These are phyloP conservation scores for Cynanchum wilfordii DNA, from an alignment of 257 asterid species.

Conservation along the genomic window DNA sequence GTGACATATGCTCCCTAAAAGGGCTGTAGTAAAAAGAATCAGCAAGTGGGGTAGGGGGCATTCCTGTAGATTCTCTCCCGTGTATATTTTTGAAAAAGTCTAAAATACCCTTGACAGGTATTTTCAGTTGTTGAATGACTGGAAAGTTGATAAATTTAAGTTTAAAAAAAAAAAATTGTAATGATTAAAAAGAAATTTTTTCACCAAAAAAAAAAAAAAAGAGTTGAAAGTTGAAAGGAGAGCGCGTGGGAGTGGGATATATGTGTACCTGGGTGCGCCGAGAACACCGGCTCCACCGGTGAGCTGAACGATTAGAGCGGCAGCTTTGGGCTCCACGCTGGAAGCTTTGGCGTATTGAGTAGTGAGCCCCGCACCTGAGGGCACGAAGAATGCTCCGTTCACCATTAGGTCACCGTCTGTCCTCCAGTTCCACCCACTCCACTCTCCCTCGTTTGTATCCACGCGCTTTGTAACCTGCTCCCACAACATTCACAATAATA, in stretches of 20 bases:
- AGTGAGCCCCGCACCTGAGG: conserved; percentile 64
- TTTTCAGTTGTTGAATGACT: conserved; percentile 9
- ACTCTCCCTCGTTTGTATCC: conserved; percentile 50
- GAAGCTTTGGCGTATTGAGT: conserved; percentile 40
- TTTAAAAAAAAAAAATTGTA: not conserved
- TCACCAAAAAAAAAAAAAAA: too few species aligned
- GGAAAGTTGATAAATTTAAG: not conserved
- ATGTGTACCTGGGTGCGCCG: conserved; percentile 27
- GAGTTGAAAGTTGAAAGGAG: not conserved
- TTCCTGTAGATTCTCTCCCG: not conserved
- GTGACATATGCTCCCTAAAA: not conserved
- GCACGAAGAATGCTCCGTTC: conserved; percentile 86
- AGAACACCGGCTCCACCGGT: conserved; percentile 30
- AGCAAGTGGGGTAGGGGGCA: not conserved
- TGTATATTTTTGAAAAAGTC: not conserved
- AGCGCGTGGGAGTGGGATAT: not conserved
- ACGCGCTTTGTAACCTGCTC: conserved; percentile 73
- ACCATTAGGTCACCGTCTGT: conserved; percentile 68
- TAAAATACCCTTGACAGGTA: conserved; percentile 10
- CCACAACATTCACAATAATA: not conserved
- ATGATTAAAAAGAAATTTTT: not conserved
- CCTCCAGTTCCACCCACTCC: conserved; percentile 90
- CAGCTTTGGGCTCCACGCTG: conserved; percentile 34
- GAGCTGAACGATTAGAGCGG: conserved; percentile 27
- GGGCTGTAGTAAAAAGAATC: not conserved